Conservation (phyloP, 805 yeast species). For the Metschnikowia similis region DNA sequence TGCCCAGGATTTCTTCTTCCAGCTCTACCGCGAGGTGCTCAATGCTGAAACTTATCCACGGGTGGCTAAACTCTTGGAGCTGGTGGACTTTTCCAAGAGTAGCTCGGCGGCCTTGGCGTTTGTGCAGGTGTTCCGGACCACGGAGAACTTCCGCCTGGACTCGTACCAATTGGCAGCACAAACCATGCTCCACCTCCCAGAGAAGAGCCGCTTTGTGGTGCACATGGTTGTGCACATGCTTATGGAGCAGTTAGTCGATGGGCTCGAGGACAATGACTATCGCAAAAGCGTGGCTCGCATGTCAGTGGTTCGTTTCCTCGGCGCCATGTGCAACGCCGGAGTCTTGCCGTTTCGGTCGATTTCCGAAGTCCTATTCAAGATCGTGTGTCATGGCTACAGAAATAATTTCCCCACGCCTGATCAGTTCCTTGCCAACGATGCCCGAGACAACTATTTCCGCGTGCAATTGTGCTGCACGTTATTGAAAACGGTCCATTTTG, state of each 20-base stretch:
- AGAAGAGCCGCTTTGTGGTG: constrained; percentile 37
- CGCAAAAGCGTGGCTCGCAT: constrained; percentile 56
- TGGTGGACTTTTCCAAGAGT: constrained; percentile 44
- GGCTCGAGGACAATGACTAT: constrained; percentile 62
- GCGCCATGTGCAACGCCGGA: constrained; percentile 49
- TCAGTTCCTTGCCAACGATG: constrained; percentile 47
- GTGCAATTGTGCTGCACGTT: constrained; percentile 46
- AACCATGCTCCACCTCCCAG: constrained; percentile 31
- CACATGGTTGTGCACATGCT: constrained; percentile 54
- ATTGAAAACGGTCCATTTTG: constrained; percentile 18
- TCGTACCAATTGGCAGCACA: constrained; percentile 48
- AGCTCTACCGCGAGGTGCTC: constrained; percentile 10
- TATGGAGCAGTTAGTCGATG: constrained; percentile 59
- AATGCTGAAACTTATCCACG: background rate
- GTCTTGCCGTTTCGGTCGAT: constrained; percentile 45
- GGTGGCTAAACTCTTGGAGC: constrained; percentile 9
- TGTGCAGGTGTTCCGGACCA: constrained; percentile 47
- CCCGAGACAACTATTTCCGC: constrained; percentile 67
- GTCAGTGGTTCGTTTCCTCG: constrained; percentile 57
- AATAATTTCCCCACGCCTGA: constrained; percentile 54
- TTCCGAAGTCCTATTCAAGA: constrained; percentile 49
- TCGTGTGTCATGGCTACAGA: constrained; percentile 64
- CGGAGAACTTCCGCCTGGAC: constrained; percentile 59
- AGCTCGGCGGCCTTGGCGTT: constrained; percentile 30
- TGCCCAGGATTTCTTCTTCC: constrained; percentile 12